Evolutionary conservation across 495 filamentous ascomycete species (phyloP).

Genomic region (Neurospora sp.): DNA sequence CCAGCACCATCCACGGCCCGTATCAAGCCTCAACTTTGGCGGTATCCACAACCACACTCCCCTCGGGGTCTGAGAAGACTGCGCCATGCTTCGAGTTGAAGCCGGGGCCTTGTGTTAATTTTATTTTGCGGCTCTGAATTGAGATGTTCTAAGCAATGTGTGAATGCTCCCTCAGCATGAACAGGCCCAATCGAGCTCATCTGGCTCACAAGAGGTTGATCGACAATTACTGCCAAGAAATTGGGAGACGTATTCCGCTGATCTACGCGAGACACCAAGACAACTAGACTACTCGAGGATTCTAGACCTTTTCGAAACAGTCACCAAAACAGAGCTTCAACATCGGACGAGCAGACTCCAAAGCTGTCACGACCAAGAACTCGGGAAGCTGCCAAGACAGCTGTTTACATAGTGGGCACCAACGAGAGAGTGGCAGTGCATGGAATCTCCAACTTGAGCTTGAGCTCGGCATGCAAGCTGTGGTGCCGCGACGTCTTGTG

Average conservation of each 20-base stretch:
- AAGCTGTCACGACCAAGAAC: background rate
- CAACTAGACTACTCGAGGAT: background rate
- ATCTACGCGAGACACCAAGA: background rate
- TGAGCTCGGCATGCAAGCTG: background rate
- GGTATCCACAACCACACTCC: background rate
- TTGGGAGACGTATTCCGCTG: background rate
- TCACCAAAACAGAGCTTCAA: background rate
- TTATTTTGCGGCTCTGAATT: background rate
- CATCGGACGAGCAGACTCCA: background rate
- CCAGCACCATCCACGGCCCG: background rate
- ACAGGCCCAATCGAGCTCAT: background rate
- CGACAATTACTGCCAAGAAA: background rate
- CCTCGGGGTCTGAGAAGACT: background rate
- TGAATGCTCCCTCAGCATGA: background rate
- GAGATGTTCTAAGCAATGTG: background rate
- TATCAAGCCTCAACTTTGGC: background rate
- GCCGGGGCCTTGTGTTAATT: background rate
- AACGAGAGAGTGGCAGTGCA: background rate
- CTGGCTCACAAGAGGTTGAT: background rate
- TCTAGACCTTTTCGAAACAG: background rate
- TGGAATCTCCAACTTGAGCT: background rate
- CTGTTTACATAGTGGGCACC: background rate
- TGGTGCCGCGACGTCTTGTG: background rate
- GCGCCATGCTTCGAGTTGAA: background rate
- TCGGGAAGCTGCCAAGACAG: background rate